Percentiles rank a stretch among this genome's conserved stretches.
Conservation (phyloP, 495 filamentous ascomycete species). For the Neurospora africana region DNA sequence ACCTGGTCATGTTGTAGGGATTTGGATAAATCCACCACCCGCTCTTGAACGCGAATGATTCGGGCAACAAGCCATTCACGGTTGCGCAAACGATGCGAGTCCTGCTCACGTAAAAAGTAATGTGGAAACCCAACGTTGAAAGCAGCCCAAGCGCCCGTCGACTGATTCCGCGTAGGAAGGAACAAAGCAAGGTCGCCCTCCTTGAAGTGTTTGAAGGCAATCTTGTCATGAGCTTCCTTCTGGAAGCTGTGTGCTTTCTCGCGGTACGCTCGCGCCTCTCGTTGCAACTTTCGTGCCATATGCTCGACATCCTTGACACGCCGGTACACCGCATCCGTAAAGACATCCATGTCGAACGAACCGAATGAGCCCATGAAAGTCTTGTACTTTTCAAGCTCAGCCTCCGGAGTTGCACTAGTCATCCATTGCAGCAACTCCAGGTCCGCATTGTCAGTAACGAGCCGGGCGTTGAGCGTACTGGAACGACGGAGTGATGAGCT, state of each 20-base stretch:
- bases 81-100: constrained; percentile 67
- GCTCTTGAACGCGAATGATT: constrained; percentile 84
- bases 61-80: constrained; percentile 92
- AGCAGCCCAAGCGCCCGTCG: constrained; percentile 90
- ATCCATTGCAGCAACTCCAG: constrained; percentile 69
- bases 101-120: constrained; percentile 91
- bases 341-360: constrained; percentile 70
- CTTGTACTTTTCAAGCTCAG: constrained; percentile 60
- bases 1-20: constrained; percentile 30
- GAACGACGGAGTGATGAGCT: constrained; percentile 50
- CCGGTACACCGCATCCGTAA: constrained; percentile 71
- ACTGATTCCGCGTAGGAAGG: constrained; percentile 86
- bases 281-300: constrained; percentile 80
- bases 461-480: constrained; percentile 28
- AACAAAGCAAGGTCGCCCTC: constrained; percentile 94
- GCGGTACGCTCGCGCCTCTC: constrained; percentile 74
- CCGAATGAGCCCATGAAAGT: constrained; percentile 59
- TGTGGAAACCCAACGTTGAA: constrained; percentile 97
- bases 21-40: constrained; percentile 85
- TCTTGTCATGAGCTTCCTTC: constrained; percentile 87
- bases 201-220: constrained; percentile 93
- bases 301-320: constrained; percentile 84
- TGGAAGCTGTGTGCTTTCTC: constrained; percentile 79
- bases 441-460: constrained; percentile 41
- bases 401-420: constrained; percentile 50